phyloP scores from a whole-genome alignment of 179 eudicot species.

The Beta lomatogona region DNA sequence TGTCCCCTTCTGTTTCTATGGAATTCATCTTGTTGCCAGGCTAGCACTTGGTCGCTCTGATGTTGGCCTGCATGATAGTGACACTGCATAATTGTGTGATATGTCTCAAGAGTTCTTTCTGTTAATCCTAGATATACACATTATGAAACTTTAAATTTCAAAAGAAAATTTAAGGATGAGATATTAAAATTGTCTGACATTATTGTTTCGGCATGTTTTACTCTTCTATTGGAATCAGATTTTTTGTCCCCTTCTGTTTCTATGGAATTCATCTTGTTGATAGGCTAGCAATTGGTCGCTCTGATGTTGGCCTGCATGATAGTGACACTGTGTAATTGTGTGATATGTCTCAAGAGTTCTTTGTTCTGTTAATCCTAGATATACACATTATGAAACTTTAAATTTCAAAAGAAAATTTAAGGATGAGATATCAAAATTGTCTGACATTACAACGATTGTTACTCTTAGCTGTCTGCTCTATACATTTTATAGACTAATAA shows the following conservation, averaged over 20 bases:
- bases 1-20: background rate
- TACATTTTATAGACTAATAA: constrained; percentile 13
- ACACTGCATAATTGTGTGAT: background rate
- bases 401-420: background rate
- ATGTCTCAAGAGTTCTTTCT: background rate
- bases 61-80: background rate
- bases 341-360: background rate
- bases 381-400: background rate
- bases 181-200: background rate
- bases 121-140: background rate
- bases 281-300: background rate
- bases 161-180: background rate
- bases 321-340: background rate
- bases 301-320: background rate
- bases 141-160: background rate
- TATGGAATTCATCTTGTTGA: background rate
- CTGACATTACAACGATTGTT: background rate
- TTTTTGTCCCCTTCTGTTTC: background rate
- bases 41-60: background rate
- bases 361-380: background rate
- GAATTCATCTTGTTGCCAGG: too few species aligned
- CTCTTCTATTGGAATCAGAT: too few species aligned
- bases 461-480: background rate
- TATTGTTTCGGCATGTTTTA: too few species aligned
- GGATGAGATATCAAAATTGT: background rate